Conservation (phyloP, 2,329 filamentous ascomycete genomes). For the Cercospora beticola region DNA sequence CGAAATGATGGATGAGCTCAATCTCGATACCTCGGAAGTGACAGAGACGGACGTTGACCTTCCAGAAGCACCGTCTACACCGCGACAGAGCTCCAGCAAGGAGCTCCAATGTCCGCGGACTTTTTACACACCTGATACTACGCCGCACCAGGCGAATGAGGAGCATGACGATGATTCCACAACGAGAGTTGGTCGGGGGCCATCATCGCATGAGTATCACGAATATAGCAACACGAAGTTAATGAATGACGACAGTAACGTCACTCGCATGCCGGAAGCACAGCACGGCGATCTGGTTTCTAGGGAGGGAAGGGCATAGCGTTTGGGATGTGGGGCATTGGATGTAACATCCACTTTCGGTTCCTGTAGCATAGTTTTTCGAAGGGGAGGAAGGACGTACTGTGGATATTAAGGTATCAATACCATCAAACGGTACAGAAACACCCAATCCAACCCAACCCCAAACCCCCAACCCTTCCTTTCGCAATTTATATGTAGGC, state of each 20-base stretch:
- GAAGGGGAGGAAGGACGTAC: not conserved
- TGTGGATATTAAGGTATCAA: not conserved
- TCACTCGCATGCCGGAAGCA: conserved; percentile 19
- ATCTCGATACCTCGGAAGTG: not conserved
- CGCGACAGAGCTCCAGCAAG: conserved; percentile 3
- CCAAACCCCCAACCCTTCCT: too few species aligned
- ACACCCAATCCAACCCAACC: not conserved
- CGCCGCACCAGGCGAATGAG: not conserved
- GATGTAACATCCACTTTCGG: not conserved
- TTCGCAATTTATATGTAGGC: not conserved
- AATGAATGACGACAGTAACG: conserved; percentile 25
- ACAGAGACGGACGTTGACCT: not conserved
- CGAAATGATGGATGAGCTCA: conserved; percentile 43
- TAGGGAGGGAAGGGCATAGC: not conserved
- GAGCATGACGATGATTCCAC: not conserved
- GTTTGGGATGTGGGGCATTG: not conserved
- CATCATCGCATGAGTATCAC: not conserved
- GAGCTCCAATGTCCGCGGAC: conserved; percentile 3
- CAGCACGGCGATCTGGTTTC: conserved; percentile 14
- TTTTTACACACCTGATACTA: conserved; percentile 11
- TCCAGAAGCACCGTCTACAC: conserved; percentile 5
- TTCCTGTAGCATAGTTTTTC: conserved; percentile 10
- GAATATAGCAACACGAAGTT: conserved; percentile 7
- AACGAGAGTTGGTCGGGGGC: not conserved
- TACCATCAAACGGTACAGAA: not conserved